Base-by-base conservation (phyloP, 2,329 filamentous ascomycete genomes). In the Stemphylium vesicarium region DNA sequence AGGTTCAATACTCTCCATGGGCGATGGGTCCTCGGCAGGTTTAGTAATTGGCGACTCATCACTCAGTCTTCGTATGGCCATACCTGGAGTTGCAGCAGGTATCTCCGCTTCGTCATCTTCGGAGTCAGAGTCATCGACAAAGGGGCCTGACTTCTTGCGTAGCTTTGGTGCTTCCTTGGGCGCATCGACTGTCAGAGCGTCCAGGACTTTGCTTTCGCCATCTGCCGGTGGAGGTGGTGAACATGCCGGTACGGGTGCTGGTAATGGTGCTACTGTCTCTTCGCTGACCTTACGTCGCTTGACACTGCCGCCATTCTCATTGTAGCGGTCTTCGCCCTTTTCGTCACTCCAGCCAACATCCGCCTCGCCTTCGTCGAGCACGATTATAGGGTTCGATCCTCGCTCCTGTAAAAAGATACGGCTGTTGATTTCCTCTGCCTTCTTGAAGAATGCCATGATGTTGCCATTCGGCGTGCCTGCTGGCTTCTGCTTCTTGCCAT, bases 81-180 rank as follows among this genome's bases (percentile, higher is more conserved):
- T 69, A 67, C 68, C 65, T 70, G 58, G 50, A 57, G 54, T 63
- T 39, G 35, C 43, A 18, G 53, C 29, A 26, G 57, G 42, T 13
- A 35, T 9, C n/a, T 58, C 54, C 15, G 36, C 38, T 26, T 56
- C 46, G 2, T 77, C 75, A 7, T 82, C 78, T 47, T 88, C 85
- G 36, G 81, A 85, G 49, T 87, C 85, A 1, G 89, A 91, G 57
- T 92, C 88, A 53, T 89, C 84, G 36, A 92, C 69, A 63, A 93
- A 93, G 0, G 88, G 88, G 0, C 85, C 86, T 52, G 74, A 80
- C 54, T 72, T 70, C 53, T 71, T 78, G 31, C 69, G 72, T 4
- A 64, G 52, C 45, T 66, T 58, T 2, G 46, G 9, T 20, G 45
- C 40, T 31, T 53, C 55, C 45, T 55, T 63, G 26, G 50, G 39